Conservation (phyloP, 164 flowering plant species). For the Sedum album region DNA sequence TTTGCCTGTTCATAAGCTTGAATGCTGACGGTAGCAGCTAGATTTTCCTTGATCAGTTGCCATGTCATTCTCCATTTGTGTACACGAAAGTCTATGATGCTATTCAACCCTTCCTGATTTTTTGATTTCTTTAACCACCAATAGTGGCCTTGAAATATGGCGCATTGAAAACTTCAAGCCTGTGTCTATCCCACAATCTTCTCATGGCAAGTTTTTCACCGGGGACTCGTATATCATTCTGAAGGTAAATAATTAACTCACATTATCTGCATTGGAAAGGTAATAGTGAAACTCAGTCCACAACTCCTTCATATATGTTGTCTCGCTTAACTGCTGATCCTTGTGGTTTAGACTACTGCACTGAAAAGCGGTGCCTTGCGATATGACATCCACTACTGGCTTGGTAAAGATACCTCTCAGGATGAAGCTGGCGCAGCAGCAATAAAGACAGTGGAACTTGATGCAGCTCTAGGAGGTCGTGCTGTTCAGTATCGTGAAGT, state of each 20-base stretch:
- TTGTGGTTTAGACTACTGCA: conserved; percentile 67
- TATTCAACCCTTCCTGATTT: not conserved
- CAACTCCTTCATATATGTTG: not conserved
- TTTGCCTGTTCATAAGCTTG: not conserved
- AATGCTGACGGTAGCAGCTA: not conserved
- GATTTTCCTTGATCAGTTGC: not conserved
- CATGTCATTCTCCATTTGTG: not conserved
- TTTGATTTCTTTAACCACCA: conserved; percentile 52
- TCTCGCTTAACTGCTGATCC: not conserved
- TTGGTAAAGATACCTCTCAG: too few species aligned
- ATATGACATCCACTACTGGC: too few species aligned
- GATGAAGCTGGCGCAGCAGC: too few species aligned
- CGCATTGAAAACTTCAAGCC: conserved; percentile 85
- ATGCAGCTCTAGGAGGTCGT: conserved; percentile 99
- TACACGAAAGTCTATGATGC: not conserved
- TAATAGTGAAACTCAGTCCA: not conserved
- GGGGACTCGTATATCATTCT: too few species aligned
- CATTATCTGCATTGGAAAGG: not conserved
- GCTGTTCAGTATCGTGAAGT: conserved; percentile 99
- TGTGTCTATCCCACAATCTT: conserved; percentile 55
- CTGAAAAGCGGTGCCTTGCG: too few species aligned
- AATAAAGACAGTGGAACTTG: conserved; percentile 93
- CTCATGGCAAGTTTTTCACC: conserved; percentile 86
- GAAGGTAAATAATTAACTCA: too few species aligned
- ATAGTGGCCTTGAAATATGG: too few species aligned